Base-by-base conservation (phyloP, 805 yeast genomes). In the Hanseniaspora jakobsenii region DNA sequence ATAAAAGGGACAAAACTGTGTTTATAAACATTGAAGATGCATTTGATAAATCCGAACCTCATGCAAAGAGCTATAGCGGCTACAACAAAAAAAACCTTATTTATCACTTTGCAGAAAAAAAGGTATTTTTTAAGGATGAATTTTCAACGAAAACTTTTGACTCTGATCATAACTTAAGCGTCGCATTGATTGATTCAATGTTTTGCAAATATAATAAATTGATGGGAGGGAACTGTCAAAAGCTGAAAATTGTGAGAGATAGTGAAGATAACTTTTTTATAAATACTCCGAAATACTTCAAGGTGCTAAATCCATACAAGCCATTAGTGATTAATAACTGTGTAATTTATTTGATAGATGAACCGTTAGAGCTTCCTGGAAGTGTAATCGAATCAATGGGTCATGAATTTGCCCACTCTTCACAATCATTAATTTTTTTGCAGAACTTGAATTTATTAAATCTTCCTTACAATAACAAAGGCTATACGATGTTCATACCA, bases 401-500 rank as follows among this genome's bases (percentile, higher is more conserved):
- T 3, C 77, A 82, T 0, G 64, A 72, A 39, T 66, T 68, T 39
- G 17, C 37, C 5, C 69, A 72, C 41, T 81, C 91, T 53, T 71
- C 93, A 2, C 72, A 66, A 49, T 77, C 94, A 0, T 55, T 85
- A 37, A 63, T 67, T 14, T 75, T 73, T 51, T 58, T 87, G 48
- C 68, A 72, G 38, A 61, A 69, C 13, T 66, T 75, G 34, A 69
- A 66, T 7, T 57, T 83, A 26, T 60, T 75, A 18, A 71, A 72
- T 47, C 65, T 80, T 32, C 62, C 69, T 10, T 69, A 67, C 4
- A 79, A 78, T 47, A 59, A 63, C 17, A 54, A 64, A 17, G 93
- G 93, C 0, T 84, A 85, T 62, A 75, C 95, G 0, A 61, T 79
- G 0, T 72, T 87, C 43, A 63, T 87, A 23, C 97, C 97, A 0